phyloP scores from a whole-genome alignment of 768 basidiomycete species.

The Pleurotus pulmonarius region DNA sequence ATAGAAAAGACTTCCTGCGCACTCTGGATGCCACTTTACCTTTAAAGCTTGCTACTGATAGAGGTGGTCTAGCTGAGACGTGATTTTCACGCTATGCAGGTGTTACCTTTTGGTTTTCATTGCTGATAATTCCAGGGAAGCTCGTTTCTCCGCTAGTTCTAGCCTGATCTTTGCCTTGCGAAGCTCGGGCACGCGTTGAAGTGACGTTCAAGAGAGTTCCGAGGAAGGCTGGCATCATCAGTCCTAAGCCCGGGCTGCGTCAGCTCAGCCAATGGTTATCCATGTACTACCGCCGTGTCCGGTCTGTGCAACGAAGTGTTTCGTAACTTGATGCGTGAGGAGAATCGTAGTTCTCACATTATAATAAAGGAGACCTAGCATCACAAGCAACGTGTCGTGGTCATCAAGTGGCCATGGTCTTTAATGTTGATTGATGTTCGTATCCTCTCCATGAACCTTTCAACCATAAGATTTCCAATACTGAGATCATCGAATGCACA shows the following conservation, averaged over 20 bases:
- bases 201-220: not conserved
- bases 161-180: not conserved
- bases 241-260: too few species aligned
- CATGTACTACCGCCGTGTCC: too few species aligned
- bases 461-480: too few species aligned
- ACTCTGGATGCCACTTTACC: not conserved
- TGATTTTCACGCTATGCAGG: too few species aligned
- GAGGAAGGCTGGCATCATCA: not conserved
- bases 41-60: not conserved
- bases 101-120: not conserved
- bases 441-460: not conserved
- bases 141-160: slow-evolving; percentile 2
- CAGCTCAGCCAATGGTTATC: too few species aligned
- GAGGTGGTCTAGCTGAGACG: too few species aligned
- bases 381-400: not conserved
- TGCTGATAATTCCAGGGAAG: not conserved
- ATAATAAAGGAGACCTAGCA: not conserved
- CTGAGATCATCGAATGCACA: too few species aligned
- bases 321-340: not conserved
- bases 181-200: not conserved
- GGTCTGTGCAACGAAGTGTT: not conserved
- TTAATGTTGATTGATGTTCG: not conserved
- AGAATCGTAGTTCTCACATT: not conserved
- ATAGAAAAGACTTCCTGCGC: too few species aligned
- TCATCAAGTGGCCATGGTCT: not conserved